Conservation (phyloP, 1,139 yeast genomes). For the Yamadazyma diospyri region DNA sequence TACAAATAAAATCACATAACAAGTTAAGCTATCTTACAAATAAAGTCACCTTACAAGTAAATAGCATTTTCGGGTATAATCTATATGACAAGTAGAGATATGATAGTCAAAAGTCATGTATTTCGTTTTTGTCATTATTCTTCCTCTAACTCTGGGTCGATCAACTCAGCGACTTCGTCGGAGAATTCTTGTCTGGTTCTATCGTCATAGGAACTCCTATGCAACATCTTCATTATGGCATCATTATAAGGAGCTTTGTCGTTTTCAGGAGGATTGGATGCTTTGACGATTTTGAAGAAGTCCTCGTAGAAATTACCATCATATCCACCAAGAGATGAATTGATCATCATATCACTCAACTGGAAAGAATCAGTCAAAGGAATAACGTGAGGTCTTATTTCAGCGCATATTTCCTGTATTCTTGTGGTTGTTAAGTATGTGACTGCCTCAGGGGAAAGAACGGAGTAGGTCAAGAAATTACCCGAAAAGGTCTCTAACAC, state of each 20-base stretch:
- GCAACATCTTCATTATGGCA: constrained; percentile 34
- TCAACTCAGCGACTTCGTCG: constrained; percentile 32
- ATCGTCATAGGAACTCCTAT: constrained; percentile 33
- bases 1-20: no score
- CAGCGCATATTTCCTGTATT: constrained; percentile 33
- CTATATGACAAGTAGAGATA: no score
- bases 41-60: no score
- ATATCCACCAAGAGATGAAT: constrained; percentile 41
- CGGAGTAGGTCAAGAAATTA: constrained; percentile 36
- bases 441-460: constrained; percentile 32
- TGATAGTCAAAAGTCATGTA: no score
- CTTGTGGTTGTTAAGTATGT: constrained; percentile 28
- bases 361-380: constrained; percentile 50
- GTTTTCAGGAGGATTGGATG: constrained; percentile 32
- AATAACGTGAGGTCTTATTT: constrained; percentile 43
- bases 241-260: constrained; percentile 41
- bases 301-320: constrained; percentile 48
- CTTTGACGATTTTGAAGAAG: constrained; percentile 38
- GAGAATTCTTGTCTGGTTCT: constrained; percentile 43
- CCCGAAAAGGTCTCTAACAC: constrained; percentile 38
- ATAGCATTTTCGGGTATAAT: no score
- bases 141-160: constrained; percentile 17
- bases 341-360: constrained; percentile 40
- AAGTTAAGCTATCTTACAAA: no score
- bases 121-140: no score